Evolutionary conservation across 2,329 filamentous ascomycete genomes (phyloP), one percentile per base, ranked within the genome.

Genomic region (Zymoseptoria crescenta): DNA sequence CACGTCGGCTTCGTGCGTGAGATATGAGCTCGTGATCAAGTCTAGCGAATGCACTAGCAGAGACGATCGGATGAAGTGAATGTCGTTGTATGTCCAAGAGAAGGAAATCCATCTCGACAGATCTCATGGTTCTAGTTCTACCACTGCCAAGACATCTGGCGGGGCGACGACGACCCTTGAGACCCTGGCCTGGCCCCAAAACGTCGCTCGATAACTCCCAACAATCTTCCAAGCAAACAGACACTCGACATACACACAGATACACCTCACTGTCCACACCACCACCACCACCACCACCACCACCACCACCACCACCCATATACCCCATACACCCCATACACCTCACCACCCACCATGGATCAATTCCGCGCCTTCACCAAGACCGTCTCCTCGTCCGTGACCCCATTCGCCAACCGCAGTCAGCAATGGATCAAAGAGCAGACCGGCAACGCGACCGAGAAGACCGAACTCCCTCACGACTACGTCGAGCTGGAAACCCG

Each of bases 401-500:
- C 90, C 66, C 94, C 94, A 41, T 96, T 96, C 74, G 91, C 92
- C 65, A 88, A 91, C 72, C 88, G 93, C 72, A 96, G 91, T 59
- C 91, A 96, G 76, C 94, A 99, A 80, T 95, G 93, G 80, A 90
- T 96, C 74, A 96, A 96, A 81, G 94, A 99, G 79, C 92, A 96
- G 79, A 84, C 97, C 63, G 94, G 94, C 55, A 90, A 95, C 77
- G 90, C 86, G 63, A 92, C 96, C 66, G 94, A 97, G 76, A 96
- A 96, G 91, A 99, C 94, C 64, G 88, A 97, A 79, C 89, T 99
- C 50, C 94, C 94, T 52, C 87, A 92, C 68, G 94, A 97, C 77
- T 99, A 99, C 77, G 89, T 96, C 74, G 92, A 97, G 77, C 88
- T 99, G 63, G 94, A 99, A 84, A 96, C 96, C 84, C 87, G 93